Percentiles rank a stretch among this genome's conserved stretches.
Conservation (phyloP, 495 filamentous ascomycete genomes). For the Penicillium antarcticum region DNA sequence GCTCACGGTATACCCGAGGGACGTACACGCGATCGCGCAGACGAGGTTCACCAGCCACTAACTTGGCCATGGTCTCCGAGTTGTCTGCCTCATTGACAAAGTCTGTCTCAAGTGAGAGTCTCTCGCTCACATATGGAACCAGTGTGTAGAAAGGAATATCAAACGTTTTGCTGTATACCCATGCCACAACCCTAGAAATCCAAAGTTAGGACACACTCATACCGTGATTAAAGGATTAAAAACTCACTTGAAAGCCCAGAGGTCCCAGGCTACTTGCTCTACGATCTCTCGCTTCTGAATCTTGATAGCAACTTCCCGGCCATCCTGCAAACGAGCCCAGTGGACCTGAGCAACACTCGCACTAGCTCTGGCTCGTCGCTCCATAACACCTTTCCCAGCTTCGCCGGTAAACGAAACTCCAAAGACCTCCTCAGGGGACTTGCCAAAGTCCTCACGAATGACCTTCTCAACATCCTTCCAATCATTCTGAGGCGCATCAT, state of each 20-base stretch:
- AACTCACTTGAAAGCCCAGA: conserved; percentile 88
- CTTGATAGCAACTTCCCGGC: conserved; percentile 89
- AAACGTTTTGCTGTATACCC: conserved; percentile 75
- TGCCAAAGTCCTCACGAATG: conserved; percentile 83
- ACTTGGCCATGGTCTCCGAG: conserved; percentile 72
- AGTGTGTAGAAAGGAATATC: conserved; percentile 85
- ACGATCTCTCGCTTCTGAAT: conserved; percentile 94
- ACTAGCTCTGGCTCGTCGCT: conserved; percentile 78
- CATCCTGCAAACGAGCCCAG: conserved; percentile 81
- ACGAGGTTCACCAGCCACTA: conserved; percentile 74
- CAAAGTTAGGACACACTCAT: neutral
- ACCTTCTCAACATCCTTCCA: conserved; percentile 87
- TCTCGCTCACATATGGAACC: conserved; percentile 85
- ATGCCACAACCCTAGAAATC: conserved; percentile 62
- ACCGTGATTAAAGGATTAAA: neutral
- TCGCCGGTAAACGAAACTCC: conserved; percentile 75
- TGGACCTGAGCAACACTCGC: conserved; percentile 96
- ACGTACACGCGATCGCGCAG: conserved; percentile 81
- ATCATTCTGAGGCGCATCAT: conserved; percentile 93
- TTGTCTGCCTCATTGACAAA: conserved; percentile 90
- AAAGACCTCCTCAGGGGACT: conserved; percentile 80
- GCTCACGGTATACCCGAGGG: conserved; percentile 75
- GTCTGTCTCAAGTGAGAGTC: conserved; percentile 86
- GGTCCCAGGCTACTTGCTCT: conserved; percentile 84
- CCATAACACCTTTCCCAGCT: conserved; percentile 74